These are phyloP conservation scores for Russula virescens DNA, from an alignment of 768 basidiomycete species.

Conservation along the genomic window DNA sequence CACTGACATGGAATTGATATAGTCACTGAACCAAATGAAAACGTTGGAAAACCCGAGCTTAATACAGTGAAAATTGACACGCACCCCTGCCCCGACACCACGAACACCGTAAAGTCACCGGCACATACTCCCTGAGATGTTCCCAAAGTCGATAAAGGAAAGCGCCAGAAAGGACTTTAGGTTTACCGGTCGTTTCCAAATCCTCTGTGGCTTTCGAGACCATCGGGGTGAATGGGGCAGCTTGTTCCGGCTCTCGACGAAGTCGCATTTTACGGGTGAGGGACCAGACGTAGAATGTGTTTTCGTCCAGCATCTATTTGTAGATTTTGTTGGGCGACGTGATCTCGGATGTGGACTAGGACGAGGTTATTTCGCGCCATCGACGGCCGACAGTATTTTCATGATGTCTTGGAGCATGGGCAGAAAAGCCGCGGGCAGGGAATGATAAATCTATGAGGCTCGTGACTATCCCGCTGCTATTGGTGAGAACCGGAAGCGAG, in stretches of 20 bases:
- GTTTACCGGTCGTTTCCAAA: not conserved
- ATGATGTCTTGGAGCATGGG: not conserved
- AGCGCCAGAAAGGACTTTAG: not conserved
- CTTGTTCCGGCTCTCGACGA: constrained; percentile 4
- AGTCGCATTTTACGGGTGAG: constrained; percentile 6
- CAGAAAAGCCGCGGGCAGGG: constrained; percentile 4
- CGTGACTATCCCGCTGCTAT: not conserved
- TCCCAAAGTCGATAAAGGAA: constrained; percentile 12
- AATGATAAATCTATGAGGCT: constrained; percentile 13
- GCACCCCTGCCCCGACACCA: not conserved
- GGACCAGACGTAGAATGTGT: not conserved
- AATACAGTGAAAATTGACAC: constrained; percentile 3
- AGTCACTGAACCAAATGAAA: not conserved
- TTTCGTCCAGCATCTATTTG: constrained; percentile 4
- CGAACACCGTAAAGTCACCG: not conserved
- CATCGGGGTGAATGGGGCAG: not conserved
- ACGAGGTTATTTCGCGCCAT: not conserved
- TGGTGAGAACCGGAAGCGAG: not conserved
- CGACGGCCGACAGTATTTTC: constrained; percentile 2
- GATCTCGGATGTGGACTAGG: constrained; percentile 3
- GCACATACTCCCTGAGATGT: not conserved
- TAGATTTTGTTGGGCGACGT: not conserved
- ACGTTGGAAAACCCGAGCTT: not conserved
- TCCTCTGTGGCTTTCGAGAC: not conserved
- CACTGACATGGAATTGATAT: not conserved